Percentiles rank a stretch among this genome's conserved stretches.
Evolutionary conservation across 2,329 filamentous ascomycete species (phyloP).

Genomic region (Fusarium ambrosium): DNA sequence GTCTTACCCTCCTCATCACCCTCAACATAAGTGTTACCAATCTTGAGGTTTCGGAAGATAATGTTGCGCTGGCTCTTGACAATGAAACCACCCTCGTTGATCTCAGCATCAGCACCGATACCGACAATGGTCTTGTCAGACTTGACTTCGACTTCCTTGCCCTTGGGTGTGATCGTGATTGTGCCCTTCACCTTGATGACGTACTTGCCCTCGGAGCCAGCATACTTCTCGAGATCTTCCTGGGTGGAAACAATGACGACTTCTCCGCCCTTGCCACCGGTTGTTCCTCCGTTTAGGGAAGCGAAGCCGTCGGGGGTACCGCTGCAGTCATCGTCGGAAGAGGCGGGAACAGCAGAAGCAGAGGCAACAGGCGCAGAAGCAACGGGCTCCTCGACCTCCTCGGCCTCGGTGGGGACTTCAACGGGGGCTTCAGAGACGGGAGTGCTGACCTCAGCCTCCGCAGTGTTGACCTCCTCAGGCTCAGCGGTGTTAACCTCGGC

Average conservation of each 20-base stretch:
- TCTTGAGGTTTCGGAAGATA: conserved; percentile 44
- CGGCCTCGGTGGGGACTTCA: neutral
- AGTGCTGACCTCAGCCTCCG: neutral
- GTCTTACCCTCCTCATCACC: conserved; percentile 43
- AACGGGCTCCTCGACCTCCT: neutral
- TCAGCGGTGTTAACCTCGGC: neutral
- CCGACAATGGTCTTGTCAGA: conserved; percentile 46
- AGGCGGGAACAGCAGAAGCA: neutral
- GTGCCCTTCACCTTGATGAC: conserved; percentile 44
- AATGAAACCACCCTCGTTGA: conserved; percentile 40
- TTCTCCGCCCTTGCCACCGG: conserved; percentile 39
- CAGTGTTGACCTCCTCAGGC: neutral
- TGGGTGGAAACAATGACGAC: conserved; percentile 38
- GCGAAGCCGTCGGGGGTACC: conserved; percentile 40
- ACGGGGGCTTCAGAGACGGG: neutral
- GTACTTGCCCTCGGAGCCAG: conserved; percentile 35
- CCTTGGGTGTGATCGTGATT: conserved; percentile 40
- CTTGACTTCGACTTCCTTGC: conserved; percentile 40
- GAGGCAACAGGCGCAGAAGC: neutral
- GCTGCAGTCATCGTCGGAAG: conserved; percentile 24
- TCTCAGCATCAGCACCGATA: conserved; percentile 41
- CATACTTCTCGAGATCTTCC: conserved; percentile 42
- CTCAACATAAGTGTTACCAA: conserved; percentile 36
- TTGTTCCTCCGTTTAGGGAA: conserved; percentile 44
- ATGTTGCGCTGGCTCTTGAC: conserved; percentile 40